phyloP scores from a whole-genome alignment of 805 yeast species.

The Candida fluviatilis region DNA sequence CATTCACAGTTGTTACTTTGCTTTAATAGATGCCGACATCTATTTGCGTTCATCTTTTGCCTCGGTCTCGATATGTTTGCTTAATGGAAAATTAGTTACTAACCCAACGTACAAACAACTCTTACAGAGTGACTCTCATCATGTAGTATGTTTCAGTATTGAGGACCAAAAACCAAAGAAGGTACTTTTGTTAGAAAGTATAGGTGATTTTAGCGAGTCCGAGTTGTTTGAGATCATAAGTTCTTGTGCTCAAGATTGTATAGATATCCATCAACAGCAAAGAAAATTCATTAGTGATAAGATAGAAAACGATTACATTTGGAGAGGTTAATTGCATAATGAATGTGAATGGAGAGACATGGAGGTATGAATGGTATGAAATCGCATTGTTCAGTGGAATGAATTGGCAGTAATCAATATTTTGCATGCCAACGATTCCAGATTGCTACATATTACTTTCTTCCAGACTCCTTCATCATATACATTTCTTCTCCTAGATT shows the following conservation, averaged over 20 bases:
- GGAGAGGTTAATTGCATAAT: neutral
- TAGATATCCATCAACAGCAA: slow-evolving; percentile 42
- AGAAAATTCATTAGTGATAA: slow-evolving; percentile 42
- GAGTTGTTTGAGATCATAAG: slow-evolving; percentile 53
- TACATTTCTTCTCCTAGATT: no score
- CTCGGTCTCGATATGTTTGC: slow-evolving; percentile 47
- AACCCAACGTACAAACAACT: slow-evolving; percentile 48
- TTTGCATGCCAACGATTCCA: no score
- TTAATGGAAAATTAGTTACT: slow-evolving; percentile 20
- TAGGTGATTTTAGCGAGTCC: slow-evolving; percentile 62
- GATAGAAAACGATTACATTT: slow-evolving; percentile 44
- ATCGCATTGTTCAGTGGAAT: no score
- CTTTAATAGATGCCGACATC: slow-evolving; percentile 77
- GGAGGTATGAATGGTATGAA: no score
- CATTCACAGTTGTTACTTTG: slow-evolving; percentile 68
- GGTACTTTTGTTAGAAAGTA: slow-evolving; percentile 65
- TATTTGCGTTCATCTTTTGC: slow-evolving; percentile 62
- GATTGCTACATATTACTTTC: no score
- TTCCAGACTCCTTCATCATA: no score
- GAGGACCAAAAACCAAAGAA: slow-evolving; percentile 47
- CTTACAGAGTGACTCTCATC: slow-evolving; percentile 49
- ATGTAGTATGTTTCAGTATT: slow-evolving; percentile 59
- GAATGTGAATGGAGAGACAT: neutral
- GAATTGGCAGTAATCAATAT: no score
- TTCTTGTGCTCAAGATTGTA: slow-evolving; percentile 45